Percentiles rank a stretch among this genome's conserved stretches.
These are phyloP conservation scores for Carallia brachiata DNA, from an alignment of 345 rosid species.

Conservation along the genomic window DNA sequence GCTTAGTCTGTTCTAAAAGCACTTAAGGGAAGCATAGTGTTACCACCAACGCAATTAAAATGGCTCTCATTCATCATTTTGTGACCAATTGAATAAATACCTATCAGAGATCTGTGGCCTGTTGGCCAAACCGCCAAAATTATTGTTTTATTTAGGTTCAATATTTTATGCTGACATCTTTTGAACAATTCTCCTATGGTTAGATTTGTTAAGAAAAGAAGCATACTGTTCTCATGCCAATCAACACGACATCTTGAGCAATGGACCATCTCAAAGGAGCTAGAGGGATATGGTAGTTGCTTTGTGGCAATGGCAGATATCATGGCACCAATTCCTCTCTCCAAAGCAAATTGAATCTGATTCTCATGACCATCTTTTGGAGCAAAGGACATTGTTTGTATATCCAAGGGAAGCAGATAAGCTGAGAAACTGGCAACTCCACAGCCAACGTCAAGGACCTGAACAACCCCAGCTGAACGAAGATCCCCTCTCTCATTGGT, in stretches of 20 bases:
- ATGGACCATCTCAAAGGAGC: constrained; percentile 95
- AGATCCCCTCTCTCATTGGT: constrained; percentile 81
- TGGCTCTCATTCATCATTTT: too few relatives aligned
- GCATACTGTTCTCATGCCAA: constrained; percentile 89
- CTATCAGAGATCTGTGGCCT: background rate
- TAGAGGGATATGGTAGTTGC: constrained; percentile 82
- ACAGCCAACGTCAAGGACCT: constrained; percentile 93
- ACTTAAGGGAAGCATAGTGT: too few relatives aligned
- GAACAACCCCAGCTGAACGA: constrained; percentile 76
- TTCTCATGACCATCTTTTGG: constrained; percentile 93
- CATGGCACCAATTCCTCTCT: constrained; percentile 90
- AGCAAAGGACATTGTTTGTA: constrained; percentile 95
- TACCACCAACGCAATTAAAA: too few relatives aligned
- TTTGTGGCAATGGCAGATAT: constrained; percentile 77
- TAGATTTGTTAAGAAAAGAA: constrained; percentile 13
- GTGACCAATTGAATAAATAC: background rate
- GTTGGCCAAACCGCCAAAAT: background rate
- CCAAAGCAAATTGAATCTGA: constrained; percentile 97
- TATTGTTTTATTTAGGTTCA: background rate
- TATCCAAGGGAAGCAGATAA: constrained; percentile 74
- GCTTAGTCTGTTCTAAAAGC: too few relatives aligned
- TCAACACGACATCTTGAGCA: constrained; percentile 97
- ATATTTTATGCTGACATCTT: background rate
- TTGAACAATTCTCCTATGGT: background rate
- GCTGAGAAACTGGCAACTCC: constrained; percentile 98